These are phyloP conservation scores for Pseudodiploospora longispora DNA, from an alignment of 2,329 filamentous ascomycete species.

Conservation along the genomic window DNA sequence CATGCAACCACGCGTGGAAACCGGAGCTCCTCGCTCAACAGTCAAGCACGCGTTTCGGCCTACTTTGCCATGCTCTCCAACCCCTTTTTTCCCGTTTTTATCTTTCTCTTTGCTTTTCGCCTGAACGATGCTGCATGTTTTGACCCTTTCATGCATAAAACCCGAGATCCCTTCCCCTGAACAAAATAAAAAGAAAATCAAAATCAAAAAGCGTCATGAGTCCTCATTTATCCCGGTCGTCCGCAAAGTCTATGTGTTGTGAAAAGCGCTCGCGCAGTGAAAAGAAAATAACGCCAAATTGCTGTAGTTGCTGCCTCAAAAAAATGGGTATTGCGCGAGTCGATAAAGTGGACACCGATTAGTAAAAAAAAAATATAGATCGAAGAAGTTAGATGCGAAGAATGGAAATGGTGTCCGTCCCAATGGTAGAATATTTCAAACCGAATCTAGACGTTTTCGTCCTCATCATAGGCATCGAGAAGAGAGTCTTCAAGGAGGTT, in stretches of 20 bases:
- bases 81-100: not conserved
- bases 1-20: too few species aligned
- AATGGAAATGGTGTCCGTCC: constrained; percentile 1
- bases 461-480: constrained; percentile 24
- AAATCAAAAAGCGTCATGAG: not conserved
- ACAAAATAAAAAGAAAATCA: not conserved
- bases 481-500: constrained; percentile 24
- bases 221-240: not conserved
- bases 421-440: constrained; percentile 1
- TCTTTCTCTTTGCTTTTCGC: not conserved
- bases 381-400: not conserved
- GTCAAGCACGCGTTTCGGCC: too few species aligned
- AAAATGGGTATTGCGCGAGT: constrained; percentile 9
- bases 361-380: not conserved
- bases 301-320: not conserved
- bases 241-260: constrained; percentile 2
- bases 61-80: not conserved
- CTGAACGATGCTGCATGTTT: not conserved
- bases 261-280: not conserved
- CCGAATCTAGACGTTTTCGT: constrained; percentile 20
- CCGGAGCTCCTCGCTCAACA: too few species aligned
- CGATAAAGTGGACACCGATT: constrained; percentile 1
- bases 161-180: not conserved
- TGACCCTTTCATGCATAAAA: not conserved
- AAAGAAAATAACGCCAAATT: constrained; percentile 5